These are phyloP conservation scores for Cytauxzoon felis DNA, from an alignment of 169 alveolate genomes.

Conservation along the genomic window DNA sequence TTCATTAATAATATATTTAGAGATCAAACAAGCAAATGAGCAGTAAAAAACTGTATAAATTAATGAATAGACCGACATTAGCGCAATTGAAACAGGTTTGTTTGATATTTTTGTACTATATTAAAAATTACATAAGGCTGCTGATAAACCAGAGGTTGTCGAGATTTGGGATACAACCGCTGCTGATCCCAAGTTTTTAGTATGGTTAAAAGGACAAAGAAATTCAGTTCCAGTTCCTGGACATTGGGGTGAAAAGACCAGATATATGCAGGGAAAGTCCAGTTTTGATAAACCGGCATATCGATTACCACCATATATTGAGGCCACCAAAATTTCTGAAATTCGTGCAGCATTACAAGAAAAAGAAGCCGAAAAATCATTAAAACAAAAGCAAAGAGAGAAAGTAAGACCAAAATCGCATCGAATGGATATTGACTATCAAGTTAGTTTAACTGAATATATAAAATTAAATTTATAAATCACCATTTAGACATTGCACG, in stretches of 20 bases:
- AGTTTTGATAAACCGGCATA: conserved; percentile 93
- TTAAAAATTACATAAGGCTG: conserved; percentile 18
- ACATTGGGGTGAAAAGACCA: conserved; percentile 96
- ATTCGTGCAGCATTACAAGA: conserved; percentile 86
- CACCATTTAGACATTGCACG: conserved; percentile 86
- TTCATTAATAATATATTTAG: neutral
- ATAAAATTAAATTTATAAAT: neutral
- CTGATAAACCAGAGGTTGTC: conserved; percentile 84
- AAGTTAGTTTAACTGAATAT: too few relatives aligned
- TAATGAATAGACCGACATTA: conserved; percentile 60
- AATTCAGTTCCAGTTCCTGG: conserved; percentile 96
- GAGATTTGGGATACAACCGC: conserved; percentile 95
- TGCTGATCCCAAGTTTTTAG: conserved; percentile 91
- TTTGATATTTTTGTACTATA: neutral
- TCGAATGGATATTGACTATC: conserved; percentile 94
- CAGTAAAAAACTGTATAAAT: conserved; percentile 35
- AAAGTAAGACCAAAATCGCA: conserved; percentile 96
- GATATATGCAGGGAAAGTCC: conserved; percentile 92
- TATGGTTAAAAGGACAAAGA: conserved; percentile 89
- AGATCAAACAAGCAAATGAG: conserved; percentile 53
- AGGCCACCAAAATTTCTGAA: conserved; percentile 85
- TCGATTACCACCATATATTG: conserved; percentile 89
- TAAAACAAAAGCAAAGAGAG: conserved; percentile 94
- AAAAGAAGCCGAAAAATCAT: conserved; percentile 90
- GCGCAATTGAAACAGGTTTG: conserved; percentile 56